Evolutionary conservation across 352 stramenopile species (phyloP).

Genomic region (Phytophthora parvispora): DNA sequence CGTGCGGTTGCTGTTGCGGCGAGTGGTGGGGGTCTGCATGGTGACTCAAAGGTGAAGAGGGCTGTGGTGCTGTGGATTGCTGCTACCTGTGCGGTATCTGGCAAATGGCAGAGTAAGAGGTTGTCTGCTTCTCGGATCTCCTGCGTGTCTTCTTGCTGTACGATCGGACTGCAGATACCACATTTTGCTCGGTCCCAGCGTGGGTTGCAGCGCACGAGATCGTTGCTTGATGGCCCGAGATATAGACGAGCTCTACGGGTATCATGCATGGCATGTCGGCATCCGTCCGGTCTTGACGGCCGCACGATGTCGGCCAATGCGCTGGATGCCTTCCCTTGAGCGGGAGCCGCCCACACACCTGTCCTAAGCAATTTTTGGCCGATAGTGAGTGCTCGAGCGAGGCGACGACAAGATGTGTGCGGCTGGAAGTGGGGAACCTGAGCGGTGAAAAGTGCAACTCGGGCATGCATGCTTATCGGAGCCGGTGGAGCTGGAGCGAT

Average conservation of each 20-base stretch:
- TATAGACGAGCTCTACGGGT: conserved; percentile 30
- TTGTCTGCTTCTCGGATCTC: not conserved
- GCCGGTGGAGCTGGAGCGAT: conserved; percentile 9
- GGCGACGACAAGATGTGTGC: conserved; percentile 32
- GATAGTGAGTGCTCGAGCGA: conserved; percentile 17
- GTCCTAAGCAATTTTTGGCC: conserved; percentile 8
- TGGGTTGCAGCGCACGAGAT: conserved; percentile 31
- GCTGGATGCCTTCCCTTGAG: not conserved
- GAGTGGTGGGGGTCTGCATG: conserved; percentile 39
- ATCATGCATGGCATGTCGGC: not conserved
- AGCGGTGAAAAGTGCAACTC: conserved; percentile 17
- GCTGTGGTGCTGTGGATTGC: not conserved
- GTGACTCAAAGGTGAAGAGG: not conserved
- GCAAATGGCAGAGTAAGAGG: conserved; percentile 32
- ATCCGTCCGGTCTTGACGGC: not conserved
- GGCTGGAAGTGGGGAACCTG: conserved; percentile 29
- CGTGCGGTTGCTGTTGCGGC: conserved; percentile 67
- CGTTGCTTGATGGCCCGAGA: conserved; percentile 30
- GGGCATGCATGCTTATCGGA: conserved; percentile 6
- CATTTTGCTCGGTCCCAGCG: conserved; percentile 24
- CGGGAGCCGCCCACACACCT: conserved; percentile 2
- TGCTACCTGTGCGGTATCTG: conserved; percentile 18
- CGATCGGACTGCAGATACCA: conserved; percentile 27
- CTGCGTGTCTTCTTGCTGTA: conserved; percentile 16
- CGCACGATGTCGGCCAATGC: conserved; percentile 6